These are phyloP conservation scores for Pythium coloratum DNA, from an alignment of 352 stramenopile genomes.

Conservation along the genomic window DNA sequence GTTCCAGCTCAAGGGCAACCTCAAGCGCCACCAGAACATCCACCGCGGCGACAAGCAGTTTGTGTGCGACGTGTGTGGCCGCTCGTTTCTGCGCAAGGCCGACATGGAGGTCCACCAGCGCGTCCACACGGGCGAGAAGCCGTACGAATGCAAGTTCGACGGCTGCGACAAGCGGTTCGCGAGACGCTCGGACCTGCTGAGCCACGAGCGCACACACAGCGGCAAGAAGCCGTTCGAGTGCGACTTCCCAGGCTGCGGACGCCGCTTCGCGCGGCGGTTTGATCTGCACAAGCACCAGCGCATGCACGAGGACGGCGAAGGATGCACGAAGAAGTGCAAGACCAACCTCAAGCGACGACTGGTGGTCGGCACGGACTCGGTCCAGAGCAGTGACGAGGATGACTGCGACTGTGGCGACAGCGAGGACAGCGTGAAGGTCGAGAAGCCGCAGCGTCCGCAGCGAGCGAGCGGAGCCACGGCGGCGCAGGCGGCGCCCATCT, in stretches of 20 bases:
- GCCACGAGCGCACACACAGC: constrained; percentile 50
- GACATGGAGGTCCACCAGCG: constrained; percentile 45
- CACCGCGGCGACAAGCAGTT: constrained; percentile 38
- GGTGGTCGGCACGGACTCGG: not conserved
- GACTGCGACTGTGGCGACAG: constrained; percentile 2
- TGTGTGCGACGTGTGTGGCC: constrained; percentile 35
- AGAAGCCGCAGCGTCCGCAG: not conserved
- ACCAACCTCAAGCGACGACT: constrained; percentile 21
- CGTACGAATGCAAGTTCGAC: constrained; percentile 33
- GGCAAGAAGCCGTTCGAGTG: constrained; percentile 46
- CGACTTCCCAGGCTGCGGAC: constrained; percentile 30
- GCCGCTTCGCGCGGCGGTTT: constrained; percentile 34
- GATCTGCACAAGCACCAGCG: constrained; percentile 53
- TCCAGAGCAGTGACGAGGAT: not conserved
- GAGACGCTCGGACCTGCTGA: constrained; percentile 49
- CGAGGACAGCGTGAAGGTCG: not conserved
- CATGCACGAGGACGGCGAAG: constrained; percentile 15
- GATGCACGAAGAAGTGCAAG: constrained; percentile 2
- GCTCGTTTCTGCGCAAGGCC: constrained; percentile 47
- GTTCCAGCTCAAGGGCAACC: constrained; percentile 42
- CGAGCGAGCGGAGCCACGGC: not conserved
- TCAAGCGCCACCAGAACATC: constrained; percentile 44
- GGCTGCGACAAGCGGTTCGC: constrained; percentile 43
- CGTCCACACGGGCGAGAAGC: constrained; percentile 55
- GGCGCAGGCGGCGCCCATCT: constrained; percentile 13